These are phyloP conservation scores for Botrytis hyacinthi DNA, from an alignment of 2,329 filamentous ascomycete species.

Conservation along the genomic window DNA sequence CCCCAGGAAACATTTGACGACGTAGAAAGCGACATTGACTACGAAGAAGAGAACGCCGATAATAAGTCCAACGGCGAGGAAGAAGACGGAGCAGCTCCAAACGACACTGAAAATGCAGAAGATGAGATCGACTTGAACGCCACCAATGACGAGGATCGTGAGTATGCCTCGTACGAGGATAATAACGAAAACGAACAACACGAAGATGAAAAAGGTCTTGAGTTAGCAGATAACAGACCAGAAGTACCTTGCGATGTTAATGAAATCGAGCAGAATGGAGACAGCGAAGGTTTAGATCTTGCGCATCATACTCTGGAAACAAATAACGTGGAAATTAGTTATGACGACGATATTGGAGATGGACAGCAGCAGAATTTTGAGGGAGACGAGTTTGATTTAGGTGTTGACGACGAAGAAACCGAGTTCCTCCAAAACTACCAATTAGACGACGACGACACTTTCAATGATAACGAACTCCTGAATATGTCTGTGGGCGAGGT, in stretches of 20 bases:
- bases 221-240: not conserved
- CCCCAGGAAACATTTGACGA: conserved; percentile 17
- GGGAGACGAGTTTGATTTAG: conserved; percentile 22
- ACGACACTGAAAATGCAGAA: not conserved
- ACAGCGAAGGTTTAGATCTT: conserved; percentile 5
- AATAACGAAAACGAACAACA: conserved; percentile 42
- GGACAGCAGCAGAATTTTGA: not conserved
- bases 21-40: conserved; percentile 30
- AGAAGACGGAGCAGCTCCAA: not conserved
- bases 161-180: conserved; percentile 15
- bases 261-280: conserved; percentile 39
- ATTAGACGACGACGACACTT: not conserved
- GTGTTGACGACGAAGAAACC: conserved; percentile 22
- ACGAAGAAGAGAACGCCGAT: conserved; percentile 17
- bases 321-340: conserved; percentile 15
- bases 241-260: conserved; percentile 26
- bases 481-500: conserved; percentile 2
- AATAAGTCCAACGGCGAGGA: not conserved
- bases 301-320: not conserved
- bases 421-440: not conserved
- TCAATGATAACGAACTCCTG: not conserved
- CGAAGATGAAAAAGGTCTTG: conserved; percentile 3
- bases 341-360: conserved; percentile 3
- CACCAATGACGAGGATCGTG: conserved; percentile 15
- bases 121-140: conserved; percentile 4